Percentiles rank a stretch among this genome's conserved stretches.
Conservation (phyloP, 495 filamentous ascomycete genomes). For the Aspergillus panamensis region DNA sequence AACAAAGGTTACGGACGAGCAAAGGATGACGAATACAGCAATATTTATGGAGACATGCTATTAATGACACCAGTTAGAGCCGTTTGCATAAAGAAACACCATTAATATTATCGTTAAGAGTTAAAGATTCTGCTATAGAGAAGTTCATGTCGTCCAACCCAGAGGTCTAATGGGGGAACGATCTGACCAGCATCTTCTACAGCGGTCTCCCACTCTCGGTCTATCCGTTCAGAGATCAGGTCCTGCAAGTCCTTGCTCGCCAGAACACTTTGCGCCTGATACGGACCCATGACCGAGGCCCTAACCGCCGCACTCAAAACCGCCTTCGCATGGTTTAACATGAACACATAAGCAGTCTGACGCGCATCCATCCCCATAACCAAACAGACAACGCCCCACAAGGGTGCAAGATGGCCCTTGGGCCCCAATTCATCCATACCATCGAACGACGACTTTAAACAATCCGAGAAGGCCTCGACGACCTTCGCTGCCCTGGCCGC, state of each 20-base stretch:
- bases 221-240: slow-evolving; percentile 58
- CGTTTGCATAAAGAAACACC: slow-evolving; percentile 8
- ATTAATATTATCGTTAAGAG: slow-evolving; percentile 40
- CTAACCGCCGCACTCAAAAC: slow-evolving; percentile 85
- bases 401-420: slow-evolving; percentile 69
- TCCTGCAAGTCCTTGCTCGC: slow-evolving; percentile 61
- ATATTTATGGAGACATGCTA: slow-evolving; percentile 20
- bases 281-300: slow-evolving; percentile 85
- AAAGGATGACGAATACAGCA: slow-evolving; percentile 20
- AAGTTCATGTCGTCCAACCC: slow-evolving; percentile 91
- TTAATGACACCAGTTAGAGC: slow-evolving; percentile 3
- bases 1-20: slow-evolving; percentile 24
- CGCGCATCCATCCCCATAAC: slow-evolving; percentile 58
- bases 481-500: slow-evolving; percentile 26
- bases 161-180: slow-evolving; percentile 85
- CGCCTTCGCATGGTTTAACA: slow-evolving; percentile 85
- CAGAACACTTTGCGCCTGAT: slow-evolving; percentile 81
- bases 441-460: slow-evolving; percentile 33
- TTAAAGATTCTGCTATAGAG: slow-evolving; percentile 98
- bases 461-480: slow-evolving; percentile 39
- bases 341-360: slow-evolving; percentile 78
- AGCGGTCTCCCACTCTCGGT: slow-evolving; percentile 52
- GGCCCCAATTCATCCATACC: slow-evolving; percentile 33
- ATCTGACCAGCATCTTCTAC: slow-evolving; percentile 82
- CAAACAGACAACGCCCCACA: slow-evolving; percentile 71